These are phyloP conservation scores for Pleurotus salmoneostramineus DNA, from an alignment of 768 basidiomycete species.

Conservation along the genomic window DNA sequence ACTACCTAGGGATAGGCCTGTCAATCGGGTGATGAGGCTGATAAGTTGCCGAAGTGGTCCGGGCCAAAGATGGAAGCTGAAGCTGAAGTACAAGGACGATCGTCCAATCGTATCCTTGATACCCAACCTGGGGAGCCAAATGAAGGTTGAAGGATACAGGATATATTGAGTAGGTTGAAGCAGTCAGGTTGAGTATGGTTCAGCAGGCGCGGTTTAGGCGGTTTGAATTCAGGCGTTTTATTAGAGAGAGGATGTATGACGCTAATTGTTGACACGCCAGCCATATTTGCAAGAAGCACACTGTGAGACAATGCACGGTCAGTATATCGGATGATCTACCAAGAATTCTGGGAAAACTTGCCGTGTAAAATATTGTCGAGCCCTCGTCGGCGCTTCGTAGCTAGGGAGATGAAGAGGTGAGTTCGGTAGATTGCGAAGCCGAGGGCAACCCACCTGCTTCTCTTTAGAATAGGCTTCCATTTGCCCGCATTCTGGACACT, in stretches of 20 bases:
- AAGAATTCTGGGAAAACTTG: slow-evolving; percentile 34
- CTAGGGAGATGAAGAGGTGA: slow-evolving; percentile 27
- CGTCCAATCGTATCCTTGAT: no score
- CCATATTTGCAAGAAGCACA: slow-evolving; percentile 74
- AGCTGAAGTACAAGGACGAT: no score
- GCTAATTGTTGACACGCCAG: slow-evolving; percentile 78
- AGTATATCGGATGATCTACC: slow-evolving; percentile 4
- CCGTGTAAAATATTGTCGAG: slow-evolving; percentile 92
- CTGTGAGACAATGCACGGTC: slow-evolving; percentile 30
- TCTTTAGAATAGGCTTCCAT: slow-evolving; percentile 85
- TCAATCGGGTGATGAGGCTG: no score
- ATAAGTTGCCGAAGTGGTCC: no score
- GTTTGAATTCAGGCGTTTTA: no score
- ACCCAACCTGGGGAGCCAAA: no score
- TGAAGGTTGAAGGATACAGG: no score
- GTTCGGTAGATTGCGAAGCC: background rate
- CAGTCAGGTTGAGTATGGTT: no score
- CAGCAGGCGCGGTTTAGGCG: no score
- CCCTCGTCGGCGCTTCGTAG: slow-evolving; percentile 92
- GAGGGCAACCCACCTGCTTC: slow-evolving; percentile 58
- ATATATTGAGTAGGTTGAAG: no score
- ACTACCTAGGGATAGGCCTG: no score
- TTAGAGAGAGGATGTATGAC: background rate
- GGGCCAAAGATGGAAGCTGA: no score
- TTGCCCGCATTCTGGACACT: slow-evolving; percentile 85